Percentiles rank a stretch among this genome's conserved stretches.
phyloP scores from a whole-genome alignment of 495 filamentous ascomycete species.

The Penicillium robsamsonii region DNA sequence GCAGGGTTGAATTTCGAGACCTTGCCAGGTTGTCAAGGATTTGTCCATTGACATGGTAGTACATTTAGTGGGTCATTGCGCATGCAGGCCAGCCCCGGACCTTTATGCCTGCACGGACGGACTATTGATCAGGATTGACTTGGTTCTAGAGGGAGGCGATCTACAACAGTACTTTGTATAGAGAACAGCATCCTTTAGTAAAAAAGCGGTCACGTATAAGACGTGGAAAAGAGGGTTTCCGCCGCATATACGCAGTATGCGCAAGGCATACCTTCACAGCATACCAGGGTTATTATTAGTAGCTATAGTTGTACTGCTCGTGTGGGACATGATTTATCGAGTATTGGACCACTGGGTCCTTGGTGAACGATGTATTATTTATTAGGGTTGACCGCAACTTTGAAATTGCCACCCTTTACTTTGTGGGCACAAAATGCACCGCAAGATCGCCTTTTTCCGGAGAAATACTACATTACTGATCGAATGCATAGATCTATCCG shows the following conservation, averaged over 20 bases:
- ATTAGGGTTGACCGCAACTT: constrained; percentile 26
- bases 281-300: constrained; percentile 2
- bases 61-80: constrained; percentile 20
- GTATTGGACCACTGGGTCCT: neutral
- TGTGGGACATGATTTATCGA: constrained; percentile 11
- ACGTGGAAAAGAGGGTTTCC: neutral
- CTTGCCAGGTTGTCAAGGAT: constrained; percentile 4
- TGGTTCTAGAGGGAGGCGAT: neutral
- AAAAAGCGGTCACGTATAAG: constrained; percentile 9
- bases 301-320: neutral
- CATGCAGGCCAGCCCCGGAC: constrained; percentile 14
- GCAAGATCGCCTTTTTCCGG: neutral
- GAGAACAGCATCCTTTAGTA: neutral
- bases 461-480: neutral
- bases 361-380: neutral
- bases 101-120: constrained; percentile 20
- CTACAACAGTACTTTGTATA: neutral
- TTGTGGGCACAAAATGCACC: neutral
- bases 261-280: neutral
- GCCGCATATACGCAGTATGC: neutral
- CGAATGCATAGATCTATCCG: neutral
- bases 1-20: neutral
- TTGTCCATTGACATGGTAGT: constrained; percentile 4
- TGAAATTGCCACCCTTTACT: constrained; percentile 14
- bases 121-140: constrained; percentile 1